Evolutionary conservation across 352 stramenopile genomes (phyloP), one percentile per base, ranked within the genome.

Genomic region (Plasmopara halstedii): DNA sequence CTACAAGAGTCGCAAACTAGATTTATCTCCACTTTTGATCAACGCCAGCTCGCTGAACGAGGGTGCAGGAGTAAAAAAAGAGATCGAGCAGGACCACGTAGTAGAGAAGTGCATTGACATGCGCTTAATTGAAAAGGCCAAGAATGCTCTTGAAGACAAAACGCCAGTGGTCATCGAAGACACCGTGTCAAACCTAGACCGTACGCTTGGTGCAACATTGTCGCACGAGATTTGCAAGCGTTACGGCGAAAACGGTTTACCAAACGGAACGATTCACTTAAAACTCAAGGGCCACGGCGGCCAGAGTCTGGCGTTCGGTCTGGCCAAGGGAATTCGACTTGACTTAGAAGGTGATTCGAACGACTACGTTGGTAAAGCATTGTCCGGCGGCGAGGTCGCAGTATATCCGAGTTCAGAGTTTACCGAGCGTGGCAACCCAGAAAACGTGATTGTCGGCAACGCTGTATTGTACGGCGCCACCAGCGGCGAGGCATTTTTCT

Each of bases 281-380:
- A 97, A 98, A 42, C 62, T 98, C 22, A 80, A 85, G 45, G 93
- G 93, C 33, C 89, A 97, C 53, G 90, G 83, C 25, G 94, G 94
- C 17, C 93, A 98, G 74, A 96, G 79, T 53, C 70, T 98, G 53
- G 94, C 68, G 21, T 98, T 97, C 47, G 88, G 87, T 43, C 67
- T 98, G 51, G 88, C 87, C 0, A 96, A 95, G 65, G 94, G 94
- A 57, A 81, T 98, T 35, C 91, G 80, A 38, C 76, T 98, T 29
- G 86, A 91, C 49, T 59, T 87, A 20, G 73, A 96, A 36, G 95
- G 95, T 34, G 95, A 98, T 72, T 92, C 89, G 32, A 98, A 98
- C 66, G 95, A 98, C 66, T 97, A 97, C 58, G 88, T 95, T 19
- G 93, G 92, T 55, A 98, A 98, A 71, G 85, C 89, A 26, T 72